Evolutionary conservation across 2,329 filamentous ascomycete species (phyloP), one percentile per base, ranked within the genome.

Genomic region (Neoascochyta sp.): DNA sequence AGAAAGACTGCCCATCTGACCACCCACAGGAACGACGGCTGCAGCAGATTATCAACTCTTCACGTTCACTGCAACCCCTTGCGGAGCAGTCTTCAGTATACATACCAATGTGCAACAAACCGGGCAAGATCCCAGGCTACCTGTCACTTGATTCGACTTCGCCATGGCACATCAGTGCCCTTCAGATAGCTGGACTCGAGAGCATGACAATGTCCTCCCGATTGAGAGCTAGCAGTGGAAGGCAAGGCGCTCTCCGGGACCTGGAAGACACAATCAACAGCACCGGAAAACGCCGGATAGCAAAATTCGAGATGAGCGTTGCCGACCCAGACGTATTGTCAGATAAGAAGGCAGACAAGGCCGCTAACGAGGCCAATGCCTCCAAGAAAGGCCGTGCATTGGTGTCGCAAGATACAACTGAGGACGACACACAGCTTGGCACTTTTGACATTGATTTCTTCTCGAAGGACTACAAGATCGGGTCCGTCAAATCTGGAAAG

Each of bases 261-360:
- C 63, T 90, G 24, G 75, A 81, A 17, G 76, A 78, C 31, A 70
- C 76, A 9, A 66, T 93, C 30, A 89, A 87, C 45, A 73, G 78
- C 16, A 80, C 83, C 34, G 86, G 86, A n/a, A 83, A 79, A 38
- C 86, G 89, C 52, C 83, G 78, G 15, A 79, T 96, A 18, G 86
- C 83, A 5, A 80, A 81, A 38, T 68, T 94, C 26, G 75, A 79
- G 35, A 78, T 93, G 67, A 80, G 75, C 28, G 66, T 86, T 18
- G 64, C 69, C 2, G 56, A 64, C 27, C 57, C 62, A 10, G 52
- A 51, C 2, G 41, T 52, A 0, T 37, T 65, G 1, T 52, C 55
- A 34, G 42, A 52, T 9, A 52, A 46, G 18, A 42, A 22, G 16
- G 22, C 35, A 4, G 41, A 37, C 28, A 32, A 17, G 37, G 54